These are phyloP conservation scores for Aspergillus sergii DNA, from an alignment of 2,329 filamentous ascomycete species.

Conservation along the genomic window DNA sequence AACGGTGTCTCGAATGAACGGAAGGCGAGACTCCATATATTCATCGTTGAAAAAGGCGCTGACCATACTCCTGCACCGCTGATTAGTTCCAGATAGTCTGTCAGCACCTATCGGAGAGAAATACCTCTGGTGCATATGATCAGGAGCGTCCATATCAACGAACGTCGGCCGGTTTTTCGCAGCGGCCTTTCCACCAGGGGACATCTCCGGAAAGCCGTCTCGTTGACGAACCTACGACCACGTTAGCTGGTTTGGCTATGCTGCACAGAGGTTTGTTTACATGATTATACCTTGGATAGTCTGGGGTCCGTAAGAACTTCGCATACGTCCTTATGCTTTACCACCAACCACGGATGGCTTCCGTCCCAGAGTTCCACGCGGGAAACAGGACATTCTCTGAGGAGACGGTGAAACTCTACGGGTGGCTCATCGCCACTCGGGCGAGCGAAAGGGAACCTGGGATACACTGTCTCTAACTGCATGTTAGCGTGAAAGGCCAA, in stretches of 20 bases:
- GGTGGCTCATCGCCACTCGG: neutral
- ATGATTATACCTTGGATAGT: neutral
- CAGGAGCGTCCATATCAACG: slow-evolving; percentile 4
- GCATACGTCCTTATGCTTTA: slow-evolving; percentile 5
- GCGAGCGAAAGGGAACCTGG: neutral
- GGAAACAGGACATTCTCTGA: neutral
- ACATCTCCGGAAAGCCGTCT: slow-evolving; percentile 5
- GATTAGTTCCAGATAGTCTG: neutral
- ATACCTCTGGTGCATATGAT: slow-evolving; percentile 5
- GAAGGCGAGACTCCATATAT: neutral
- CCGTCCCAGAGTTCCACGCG: slow-evolving; percentile 7
- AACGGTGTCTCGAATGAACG: neutral
- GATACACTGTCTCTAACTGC: neutral
- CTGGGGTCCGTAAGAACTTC: neutral
- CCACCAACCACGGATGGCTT: slow-evolving; percentile 7
- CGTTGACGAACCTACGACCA: neutral
- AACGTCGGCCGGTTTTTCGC: slow-evolving; percentile 7
- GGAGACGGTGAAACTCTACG: neutral
- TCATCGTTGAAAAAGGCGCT: neutral
- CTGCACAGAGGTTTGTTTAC: no score
- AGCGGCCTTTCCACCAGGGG: slow-evolving; percentile 4
- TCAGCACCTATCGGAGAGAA: accelerated
- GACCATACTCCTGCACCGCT: neutral
- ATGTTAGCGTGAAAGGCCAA: neutral
- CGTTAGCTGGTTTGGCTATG: neutral